A percentile compares a stretch with the other conserved stretches of the same genome.
These are phyloP conservation scores for Protomyces inouyei DNA, from an alignment of 1,139 yeast genomes.

Conservation along the genomic window DNA sequence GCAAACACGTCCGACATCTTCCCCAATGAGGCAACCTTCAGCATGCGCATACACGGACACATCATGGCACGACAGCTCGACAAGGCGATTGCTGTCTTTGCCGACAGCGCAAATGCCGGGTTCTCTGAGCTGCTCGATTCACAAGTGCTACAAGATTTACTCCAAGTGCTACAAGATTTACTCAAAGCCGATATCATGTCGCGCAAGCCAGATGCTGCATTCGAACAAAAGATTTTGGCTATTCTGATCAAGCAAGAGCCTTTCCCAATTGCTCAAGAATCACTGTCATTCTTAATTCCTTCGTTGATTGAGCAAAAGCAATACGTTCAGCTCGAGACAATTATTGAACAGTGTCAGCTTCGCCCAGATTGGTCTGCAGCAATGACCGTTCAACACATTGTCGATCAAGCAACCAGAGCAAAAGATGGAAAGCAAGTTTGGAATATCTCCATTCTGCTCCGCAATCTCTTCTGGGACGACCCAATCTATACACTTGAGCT, in stretches of 20 bases:
- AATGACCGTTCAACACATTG: background rate
- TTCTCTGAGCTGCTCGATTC: slow-evolving; percentile 21
- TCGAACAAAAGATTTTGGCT: background rate
- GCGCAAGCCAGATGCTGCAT: background rate
- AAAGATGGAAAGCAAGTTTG: slow-evolving; percentile 8
- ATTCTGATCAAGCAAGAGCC: slow-evolving; percentile 9
- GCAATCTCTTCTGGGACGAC: slow-evolving; percentile 22
- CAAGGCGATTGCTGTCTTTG: slow-evolving; percentile 5
- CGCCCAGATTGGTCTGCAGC: slow-evolving; percentile 3
- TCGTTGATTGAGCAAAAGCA: slow-evolving; percentile 10
- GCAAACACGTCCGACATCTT: background rate
- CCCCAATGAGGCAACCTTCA: slow-evolving; percentile 9
- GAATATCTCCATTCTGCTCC: slow-evolving; percentile 11
- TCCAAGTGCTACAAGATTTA: slow-evolving; percentile 4
- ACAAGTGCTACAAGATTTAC: slow-evolving; percentile 3
- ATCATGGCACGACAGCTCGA: background rate
- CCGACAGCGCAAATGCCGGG: slow-evolving; percentile 6
- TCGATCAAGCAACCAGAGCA: slow-evolving; percentile 3
- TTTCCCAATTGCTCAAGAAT: slow-evolving; percentile 9
- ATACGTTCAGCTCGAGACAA: slow-evolving; percentile 3
- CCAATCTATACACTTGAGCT: slow-evolving; percentile 1
- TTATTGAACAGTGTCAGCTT: slow-evolving; percentile 1
- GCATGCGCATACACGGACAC: slow-evolving; percentile 10
- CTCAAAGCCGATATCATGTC: slow-evolving; percentile 5
- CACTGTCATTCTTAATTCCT: slow-evolving; percentile 11